phyloP scores from a whole-genome alignment of 2,329 filamentous ascomycete species.

The Aureobasidium sp. region DNA sequence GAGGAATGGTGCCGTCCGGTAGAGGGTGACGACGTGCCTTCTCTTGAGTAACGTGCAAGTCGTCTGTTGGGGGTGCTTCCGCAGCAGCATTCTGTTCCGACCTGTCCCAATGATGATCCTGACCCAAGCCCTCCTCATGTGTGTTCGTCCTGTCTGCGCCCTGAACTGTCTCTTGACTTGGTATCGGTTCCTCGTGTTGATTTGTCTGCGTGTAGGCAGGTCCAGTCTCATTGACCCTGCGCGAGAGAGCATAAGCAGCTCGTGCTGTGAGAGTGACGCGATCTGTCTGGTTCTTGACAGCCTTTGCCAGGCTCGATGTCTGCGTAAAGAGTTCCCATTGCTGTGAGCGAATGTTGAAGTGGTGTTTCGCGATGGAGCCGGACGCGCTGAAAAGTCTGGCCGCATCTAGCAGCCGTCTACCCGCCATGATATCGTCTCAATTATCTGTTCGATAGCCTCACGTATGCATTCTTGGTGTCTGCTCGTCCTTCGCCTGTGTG shows the following conservation, averaged over 20 bases:
- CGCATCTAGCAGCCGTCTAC: slow-evolving; percentile 45
- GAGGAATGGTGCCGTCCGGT: slow-evolving; percentile 47
- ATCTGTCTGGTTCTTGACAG: slow-evolving; percentile 55
- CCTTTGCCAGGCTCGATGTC: slow-evolving; percentile 59
- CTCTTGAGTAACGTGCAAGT: slow-evolving; percentile 40
- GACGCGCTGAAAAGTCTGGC: slow-evolving; percentile 45
- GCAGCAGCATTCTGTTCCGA: slow-evolving; percentile 36
- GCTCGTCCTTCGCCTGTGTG: neutral
- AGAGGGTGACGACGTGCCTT: slow-evolving; percentile 37
- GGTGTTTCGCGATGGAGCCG: slow-evolving; percentile 43
- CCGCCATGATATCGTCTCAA: slow-evolving; percentile 37
- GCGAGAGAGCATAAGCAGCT: slow-evolving; percentile 53
- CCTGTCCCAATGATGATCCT: slow-evolving; percentile 46
- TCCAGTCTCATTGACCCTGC: slow-evolving; percentile 48
- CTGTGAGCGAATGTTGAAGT: slow-evolving; percentile 51
- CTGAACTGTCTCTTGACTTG: slow-evolving; percentile 25
- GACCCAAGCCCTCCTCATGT: slow-evolving; percentile 35
- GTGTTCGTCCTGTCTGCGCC: slow-evolving; percentile 25
- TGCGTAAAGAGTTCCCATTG: slow-evolving; percentile 58
- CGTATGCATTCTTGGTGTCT: neutral
- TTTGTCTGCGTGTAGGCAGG: slow-evolving; percentile 29
- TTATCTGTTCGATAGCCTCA: neutral
- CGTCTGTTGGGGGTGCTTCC: slow-evolving; percentile 31
- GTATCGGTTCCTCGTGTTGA: slow-evolving; percentile 22
- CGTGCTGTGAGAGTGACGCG: slow-evolving; percentile 54